These are phyloP conservation scores for Pouteria glomerata DNA, from an alignment of 148 eudicot species.

Conservation along the genomic window DNA sequence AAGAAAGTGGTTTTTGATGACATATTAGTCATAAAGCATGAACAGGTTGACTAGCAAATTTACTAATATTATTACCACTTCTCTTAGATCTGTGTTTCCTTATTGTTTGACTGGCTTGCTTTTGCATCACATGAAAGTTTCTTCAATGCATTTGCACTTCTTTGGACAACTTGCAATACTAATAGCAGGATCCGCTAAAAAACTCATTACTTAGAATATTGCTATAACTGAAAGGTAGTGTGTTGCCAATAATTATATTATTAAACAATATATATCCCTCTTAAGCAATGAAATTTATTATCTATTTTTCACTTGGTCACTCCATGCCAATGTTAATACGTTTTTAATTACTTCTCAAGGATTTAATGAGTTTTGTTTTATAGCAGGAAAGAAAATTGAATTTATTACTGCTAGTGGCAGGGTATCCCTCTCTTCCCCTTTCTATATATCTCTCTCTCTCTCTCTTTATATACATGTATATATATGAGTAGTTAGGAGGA, in stretches of 20 bases:
- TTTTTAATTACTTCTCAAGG: background rate
- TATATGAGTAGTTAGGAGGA: background rate
- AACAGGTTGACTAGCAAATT: no score
- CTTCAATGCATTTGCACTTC: no score
- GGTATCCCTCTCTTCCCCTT: conserved; percentile 40
- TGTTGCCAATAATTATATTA: background rate
- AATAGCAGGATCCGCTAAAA: no score
- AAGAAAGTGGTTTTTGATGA: no score
- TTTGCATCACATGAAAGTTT: no score
- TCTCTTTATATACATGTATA: no score
- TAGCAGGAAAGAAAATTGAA: conserved; percentile 80
- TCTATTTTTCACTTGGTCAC: background rate
- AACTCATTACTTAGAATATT: background rate
- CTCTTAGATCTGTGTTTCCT: no score
- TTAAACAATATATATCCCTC: background rate
- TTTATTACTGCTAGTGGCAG: conserved; percentile 86
- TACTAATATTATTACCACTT: no score
- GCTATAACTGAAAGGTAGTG: background rate
- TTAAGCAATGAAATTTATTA: background rate
- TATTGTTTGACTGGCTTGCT: no score
- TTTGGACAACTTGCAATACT: no score
- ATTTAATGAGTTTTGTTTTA: background rate
- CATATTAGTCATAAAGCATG: no score
- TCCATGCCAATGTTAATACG: background rate
- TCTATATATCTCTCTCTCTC: background rate